Base-by-base conservation (phyloP, 78 protist species). In the Polysphondylium violaceum region DNA sequence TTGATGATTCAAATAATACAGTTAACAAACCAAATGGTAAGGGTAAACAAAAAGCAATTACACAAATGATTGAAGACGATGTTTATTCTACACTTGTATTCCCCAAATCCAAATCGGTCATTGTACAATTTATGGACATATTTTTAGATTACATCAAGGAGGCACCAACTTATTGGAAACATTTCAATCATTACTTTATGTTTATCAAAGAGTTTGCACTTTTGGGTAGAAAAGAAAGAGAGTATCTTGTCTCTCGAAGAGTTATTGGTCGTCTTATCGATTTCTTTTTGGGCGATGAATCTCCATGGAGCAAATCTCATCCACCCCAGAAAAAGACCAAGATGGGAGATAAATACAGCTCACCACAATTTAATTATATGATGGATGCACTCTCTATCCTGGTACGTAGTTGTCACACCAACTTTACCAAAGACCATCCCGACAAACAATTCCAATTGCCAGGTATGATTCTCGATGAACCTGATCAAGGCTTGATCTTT, bases 251-350 rank as follows among this genome's bases (percentile, higher is more conserved):
- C 17, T n/a, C 36, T 12, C 35, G 79, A 58, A 55, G 61, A 41
- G 74, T 87, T 3, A 35, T 87, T 23, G 65, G 75, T 3, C 47
- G 76, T 14, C 61, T 87, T 11, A 60, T 87, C 17, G 87, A 87
- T n/a, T 74, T 87, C 76, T 87, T 40, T 47, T 41, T 87, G 75
- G 93, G 89, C 9, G 89, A 81, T 21, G 89, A 81, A 38, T 81
- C 89, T 3, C 89, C 76, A 81, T 16, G 47, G 14, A 16, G 60
- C 29, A 68, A 68, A 68, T 27, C 60, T 27, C 29, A 44, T 35
- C 89, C 89, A 81, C 89, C 76, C 33, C 88, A 78, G 8, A 81
- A 81, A 69, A 81, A 55, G 38, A 38, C 77, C 4, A 81, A 81
- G 69, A 86, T 86, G 92, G 92, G 92, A 38, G 92, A 86, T 50